phyloP scores from a whole-genome alignment of 2,329 filamentous ascomycete genomes.

The Dactylellina sp. region DNA sequence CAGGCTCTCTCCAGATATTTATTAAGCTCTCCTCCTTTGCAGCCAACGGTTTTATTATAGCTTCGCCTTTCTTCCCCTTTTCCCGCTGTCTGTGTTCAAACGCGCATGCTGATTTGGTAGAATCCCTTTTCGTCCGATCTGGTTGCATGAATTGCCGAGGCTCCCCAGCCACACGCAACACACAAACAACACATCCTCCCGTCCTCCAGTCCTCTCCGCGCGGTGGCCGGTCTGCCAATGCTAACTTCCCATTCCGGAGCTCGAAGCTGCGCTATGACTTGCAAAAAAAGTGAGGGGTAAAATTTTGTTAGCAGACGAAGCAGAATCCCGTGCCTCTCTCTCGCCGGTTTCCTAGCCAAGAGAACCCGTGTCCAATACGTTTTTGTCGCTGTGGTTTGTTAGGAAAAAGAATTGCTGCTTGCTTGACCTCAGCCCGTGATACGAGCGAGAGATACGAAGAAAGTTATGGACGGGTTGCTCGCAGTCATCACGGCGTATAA shows the following conservation, averaged over 20 bases:
- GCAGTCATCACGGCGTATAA: background rate
- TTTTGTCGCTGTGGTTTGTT: background rate
- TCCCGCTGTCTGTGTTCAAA: background rate
- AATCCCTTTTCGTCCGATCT: constrained; percentile 19
- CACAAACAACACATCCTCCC: constrained; percentile 43
- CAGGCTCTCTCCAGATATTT: constrained; percentile 5
- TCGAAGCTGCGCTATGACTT: constrained; percentile 43
- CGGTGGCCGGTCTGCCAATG: constrained; percentile 17
- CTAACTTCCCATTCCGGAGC: constrained; percentile 22
- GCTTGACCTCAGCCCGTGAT: background rate
- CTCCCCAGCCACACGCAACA: constrained; percentile 49
- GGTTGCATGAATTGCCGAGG: constrained; percentile 18
- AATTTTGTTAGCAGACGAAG: background rate
- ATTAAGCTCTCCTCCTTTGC: background rate
- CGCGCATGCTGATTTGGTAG: constrained; percentile 16
- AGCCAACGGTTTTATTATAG: no score
- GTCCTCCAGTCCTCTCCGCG: background rate
- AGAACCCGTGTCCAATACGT: background rate
- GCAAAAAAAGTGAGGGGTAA: constrained; percentile 22
- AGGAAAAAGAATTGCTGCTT: background rate
- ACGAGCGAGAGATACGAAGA: background rate
- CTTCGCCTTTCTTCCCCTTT: constrained; percentile 6
- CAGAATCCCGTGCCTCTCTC: constrained; percentile 13
- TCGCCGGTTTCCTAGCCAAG: background rate
- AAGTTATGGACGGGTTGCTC: no score